Evolutionary conservation across 345 rosid species (phyloP).

Genomic region (Salix caprea): DNA sequence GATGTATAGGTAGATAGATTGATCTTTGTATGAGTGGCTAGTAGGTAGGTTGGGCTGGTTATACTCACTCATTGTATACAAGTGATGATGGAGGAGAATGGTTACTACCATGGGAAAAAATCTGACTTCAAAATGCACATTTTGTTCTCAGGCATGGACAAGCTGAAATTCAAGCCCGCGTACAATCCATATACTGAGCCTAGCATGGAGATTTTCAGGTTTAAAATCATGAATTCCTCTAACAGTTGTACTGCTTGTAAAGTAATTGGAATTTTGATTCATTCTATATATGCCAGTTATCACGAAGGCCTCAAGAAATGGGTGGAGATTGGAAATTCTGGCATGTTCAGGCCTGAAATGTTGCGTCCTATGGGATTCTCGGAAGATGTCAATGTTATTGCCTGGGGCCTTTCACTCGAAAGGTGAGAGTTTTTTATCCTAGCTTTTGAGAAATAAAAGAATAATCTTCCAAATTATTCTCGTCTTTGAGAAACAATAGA

Average conservation of each 20-base stretch:
- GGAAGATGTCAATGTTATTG: constrained; percentile 79
- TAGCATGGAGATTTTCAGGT: constrained; percentile 97
- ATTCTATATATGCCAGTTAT: constrained; percentile 42
- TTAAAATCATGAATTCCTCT: constrained; percentile 2
- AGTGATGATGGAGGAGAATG: constrained; percentile 4
- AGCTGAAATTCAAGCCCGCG: constrained; percentile 84
- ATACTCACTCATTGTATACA: neutral
- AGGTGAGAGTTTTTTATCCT: constrained; percentile 44
- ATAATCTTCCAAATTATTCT: neutral
- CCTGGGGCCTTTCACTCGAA: constrained; percentile 98
- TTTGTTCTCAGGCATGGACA: constrained; percentile 66
- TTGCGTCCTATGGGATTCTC: constrained; percentile 91
- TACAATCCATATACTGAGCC: constrained; percentile 98
- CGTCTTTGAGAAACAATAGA: neutral
- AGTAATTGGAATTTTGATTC: neutral
- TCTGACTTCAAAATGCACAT: neutral
- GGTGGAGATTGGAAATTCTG: constrained; percentile 96
- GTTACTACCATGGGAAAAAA: neutral
- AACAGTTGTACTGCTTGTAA: neutral
- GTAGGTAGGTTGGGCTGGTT: too few species aligned
- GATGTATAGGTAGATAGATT: neutral
- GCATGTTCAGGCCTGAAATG: constrained; percentile 97
- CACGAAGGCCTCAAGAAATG: constrained; percentile 77
- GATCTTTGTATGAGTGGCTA: neutral
- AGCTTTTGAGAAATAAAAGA: neutral